These are phyloP conservation scores for Bremia lactucae DNA, from an alignment of 352 stramenopile genomes.

Conservation along the genomic window DNA sequence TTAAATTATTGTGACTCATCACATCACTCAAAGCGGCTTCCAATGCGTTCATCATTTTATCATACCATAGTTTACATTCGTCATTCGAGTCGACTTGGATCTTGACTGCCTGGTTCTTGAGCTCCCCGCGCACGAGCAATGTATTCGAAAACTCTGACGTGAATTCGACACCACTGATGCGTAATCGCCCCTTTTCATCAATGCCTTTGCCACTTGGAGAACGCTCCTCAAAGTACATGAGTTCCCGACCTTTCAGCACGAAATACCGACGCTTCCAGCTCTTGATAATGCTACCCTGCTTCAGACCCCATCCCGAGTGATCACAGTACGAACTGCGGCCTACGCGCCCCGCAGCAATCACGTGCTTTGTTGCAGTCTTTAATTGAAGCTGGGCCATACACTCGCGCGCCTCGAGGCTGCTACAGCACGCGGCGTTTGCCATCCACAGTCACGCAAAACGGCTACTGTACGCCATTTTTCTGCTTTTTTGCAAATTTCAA, in stretches of 20 bases:
- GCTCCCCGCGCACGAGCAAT: slow-evolving; percentile 41
- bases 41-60: slow-evolving; percentile 35
- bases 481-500: no score
- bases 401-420: slow-evolving; percentile 16
- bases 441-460: slow-evolving; percentile 7
- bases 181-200: slow-evolving; percentile 62
- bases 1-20: slow-evolving; percentile 2
- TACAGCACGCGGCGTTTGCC: slow-evolving; percentile 10
- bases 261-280: slow-evolving; percentile 81
- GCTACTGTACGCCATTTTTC: no score
- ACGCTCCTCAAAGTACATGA: slow-evolving; percentile 69
- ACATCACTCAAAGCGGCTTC: slow-evolving; percentile 8
- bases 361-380: slow-evolving; percentile 28
- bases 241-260: slow-evolving; percentile 59
- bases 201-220: slow-evolving; percentile 63
- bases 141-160: slow-evolving; percentile 55
- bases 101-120: slow-evolving; percentile 66
- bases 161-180: slow-evolving; percentile 50
- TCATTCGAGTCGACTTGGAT: slow-evolving; percentile 60
- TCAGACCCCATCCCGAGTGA: slow-evolving; percentile 65
- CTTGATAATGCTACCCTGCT: slow-evolving; percentile 75
- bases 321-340: slow-evolving; percentile 59
- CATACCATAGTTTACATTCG: slow-evolving; percentile 50
- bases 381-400: slow-evolving; percentile 26
- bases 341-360: slow-evolving; percentile 36